Conservation (phyloP, 352 stramenopile genomes). For the Pythium phragmitis region DNA sequence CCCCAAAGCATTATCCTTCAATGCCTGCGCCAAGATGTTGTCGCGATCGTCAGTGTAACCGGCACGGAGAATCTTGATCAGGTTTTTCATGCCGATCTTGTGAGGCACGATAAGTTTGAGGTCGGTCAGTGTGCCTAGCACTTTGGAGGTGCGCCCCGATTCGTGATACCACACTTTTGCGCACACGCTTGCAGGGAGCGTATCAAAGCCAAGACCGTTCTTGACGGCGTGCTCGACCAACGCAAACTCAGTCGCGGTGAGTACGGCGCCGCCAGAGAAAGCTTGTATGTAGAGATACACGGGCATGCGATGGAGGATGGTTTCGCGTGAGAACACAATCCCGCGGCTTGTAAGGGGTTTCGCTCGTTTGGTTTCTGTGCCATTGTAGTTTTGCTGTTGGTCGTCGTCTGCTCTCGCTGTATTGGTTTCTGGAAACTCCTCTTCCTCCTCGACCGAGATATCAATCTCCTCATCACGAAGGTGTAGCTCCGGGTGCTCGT, state of each 20-base stretch:
- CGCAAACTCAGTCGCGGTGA: slow-evolving; percentile 51
- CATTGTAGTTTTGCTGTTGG: background rate
- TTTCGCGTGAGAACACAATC: slow-evolving; percentile 76
- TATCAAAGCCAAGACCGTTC: slow-evolving; percentile 42
- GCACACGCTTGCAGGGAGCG: slow-evolving; percentile 40
- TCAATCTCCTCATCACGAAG: slow-evolving; percentile 45
- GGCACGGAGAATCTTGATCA: slow-evolving; percentile 67
- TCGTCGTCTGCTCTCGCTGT: background rate
- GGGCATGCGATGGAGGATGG: slow-evolving; percentile 73
- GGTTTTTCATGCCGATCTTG: slow-evolving; percentile 81
- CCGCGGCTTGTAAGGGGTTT: slow-evolving; percentile 18
- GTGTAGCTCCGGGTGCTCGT: slow-evolving; percentile 39
- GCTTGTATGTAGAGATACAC: slow-evolving; percentile 79
- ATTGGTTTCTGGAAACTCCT: slow-evolving; percentile 16
- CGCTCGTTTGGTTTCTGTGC: background rate
- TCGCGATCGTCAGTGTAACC: slow-evolving; percentile 70
- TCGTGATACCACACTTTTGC: slow-evolving; percentile 77
- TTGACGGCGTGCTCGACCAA: slow-evolving; percentile 56
- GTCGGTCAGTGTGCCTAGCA: slow-evolving; percentile 69
- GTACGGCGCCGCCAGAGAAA: slow-evolving; percentile 65
- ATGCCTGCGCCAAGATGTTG: slow-evolving; percentile 55
- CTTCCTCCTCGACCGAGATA: slow-evolving; percentile 35
- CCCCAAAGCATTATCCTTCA: slow-evolving; percentile 76
- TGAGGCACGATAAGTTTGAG: slow-evolving; percentile 66
- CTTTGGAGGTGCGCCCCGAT: slow-evolving; percentile 63